phyloP scores from a whole-genome alignment of 495 filamentous ascomycete genomes.

The Tuber magnatum region DNA sequence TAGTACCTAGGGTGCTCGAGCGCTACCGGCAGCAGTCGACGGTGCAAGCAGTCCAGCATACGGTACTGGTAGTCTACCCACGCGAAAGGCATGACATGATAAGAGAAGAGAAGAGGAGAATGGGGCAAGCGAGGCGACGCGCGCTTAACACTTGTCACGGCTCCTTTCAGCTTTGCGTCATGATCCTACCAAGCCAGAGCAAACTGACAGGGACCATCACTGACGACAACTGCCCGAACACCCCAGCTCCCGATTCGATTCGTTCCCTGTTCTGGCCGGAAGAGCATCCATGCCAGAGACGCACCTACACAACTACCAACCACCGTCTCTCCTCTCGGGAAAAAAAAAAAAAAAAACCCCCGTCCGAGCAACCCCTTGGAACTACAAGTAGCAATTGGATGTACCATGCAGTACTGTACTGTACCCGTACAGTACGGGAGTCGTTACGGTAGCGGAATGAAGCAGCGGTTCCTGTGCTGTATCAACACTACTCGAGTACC shows the following conservation, averaged over 20 bases:
- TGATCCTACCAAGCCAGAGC: slow-evolving; percentile 21
- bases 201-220: slow-evolving; percentile 25
- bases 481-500: not conserved
- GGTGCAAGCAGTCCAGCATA: no score
- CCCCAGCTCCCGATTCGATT: slow-evolving; percentile 24
- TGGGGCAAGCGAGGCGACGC: not conserved
- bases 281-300: not conserved
- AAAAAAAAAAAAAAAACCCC: not conserved
- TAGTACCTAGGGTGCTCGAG: no score
- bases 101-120: slow-evolving; percentile 14
- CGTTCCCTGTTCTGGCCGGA: slow-evolving; percentile 5
- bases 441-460: not conserved
- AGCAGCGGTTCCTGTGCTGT: not conserved
- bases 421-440: not conserved
- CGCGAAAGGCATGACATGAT: slow-evolving; percentile 10
- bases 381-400: not conserved
- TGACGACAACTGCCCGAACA: slow-evolving; percentile 18
- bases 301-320: not conserved
- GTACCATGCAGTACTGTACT: no score
- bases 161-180: slow-evolving; percentile 31
- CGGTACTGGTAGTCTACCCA: slow-evolving; percentile 5
- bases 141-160: not conserved
- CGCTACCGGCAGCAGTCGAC: not conserved
- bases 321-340: not conserved
- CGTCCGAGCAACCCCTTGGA: not conserved